phyloP scores from a whole-genome alignment of 148 eudicot species.

The Rhododendron mucronatum region DNA sequence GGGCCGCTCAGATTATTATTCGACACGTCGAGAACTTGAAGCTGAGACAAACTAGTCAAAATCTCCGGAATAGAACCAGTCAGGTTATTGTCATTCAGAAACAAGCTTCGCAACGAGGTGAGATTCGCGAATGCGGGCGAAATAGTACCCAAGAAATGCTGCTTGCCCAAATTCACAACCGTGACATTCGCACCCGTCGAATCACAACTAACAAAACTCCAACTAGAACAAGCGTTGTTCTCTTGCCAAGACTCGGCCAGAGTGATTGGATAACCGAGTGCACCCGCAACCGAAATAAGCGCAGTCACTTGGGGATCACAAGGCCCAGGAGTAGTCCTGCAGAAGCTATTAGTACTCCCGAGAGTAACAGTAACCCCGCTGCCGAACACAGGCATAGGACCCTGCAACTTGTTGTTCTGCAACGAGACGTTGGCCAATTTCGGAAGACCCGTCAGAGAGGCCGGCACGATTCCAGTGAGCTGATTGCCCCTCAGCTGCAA shows the following conservation, averaged over 20 bases:
- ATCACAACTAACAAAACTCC: conserved; percentile 47
- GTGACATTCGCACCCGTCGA: conserved; percentile 20
- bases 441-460: conserved; percentile 34
- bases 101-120: conserved; percentile 31
- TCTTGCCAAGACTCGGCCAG: conserved; percentile 58
- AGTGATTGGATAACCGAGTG: conserved; percentile 42
- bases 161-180: conserved; percentile 37
- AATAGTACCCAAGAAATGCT: conserved; percentile 39
- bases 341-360: conserved; percentile 42
- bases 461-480: conserved; percentile 36
- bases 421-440: conserved; percentile 39
- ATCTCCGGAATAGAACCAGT: conserved; percentile 42
- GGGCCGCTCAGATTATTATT: conserved; percentile 52
- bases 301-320: conserved; percentile 57
- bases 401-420: conserved; percentile 63
- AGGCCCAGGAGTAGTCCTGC: conserved; percentile 36
- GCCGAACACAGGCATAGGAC: conserved; percentile 44
- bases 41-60: conserved; percentile 34
- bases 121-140: conserved; percentile 51
- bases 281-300: conserved; percentile 42
- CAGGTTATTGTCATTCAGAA: conserved; percentile 48
- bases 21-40: conserved; percentile 43
- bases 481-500: conserved; percentile 49
- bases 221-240: conserved; percentile 46
- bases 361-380: conserved; percentile 15